Conservation (phyloP, 345 rosid species). For the Mallotus nudiflorus region DNA sequence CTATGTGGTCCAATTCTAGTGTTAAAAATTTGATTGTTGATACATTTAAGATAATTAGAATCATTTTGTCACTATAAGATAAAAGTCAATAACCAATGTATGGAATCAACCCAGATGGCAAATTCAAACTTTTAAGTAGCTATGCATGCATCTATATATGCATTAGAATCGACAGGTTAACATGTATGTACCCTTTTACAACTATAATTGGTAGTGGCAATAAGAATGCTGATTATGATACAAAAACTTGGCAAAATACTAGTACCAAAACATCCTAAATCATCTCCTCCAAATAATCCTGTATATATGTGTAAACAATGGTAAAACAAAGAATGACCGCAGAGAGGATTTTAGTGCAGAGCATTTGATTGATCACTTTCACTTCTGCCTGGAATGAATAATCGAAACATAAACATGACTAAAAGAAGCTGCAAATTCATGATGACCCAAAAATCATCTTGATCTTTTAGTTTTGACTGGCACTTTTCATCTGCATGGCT, state of each 20-base stretch:
- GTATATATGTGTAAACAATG: neutral
- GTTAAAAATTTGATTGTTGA: too few species aligned
- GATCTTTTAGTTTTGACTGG: conserved; percentile 27
- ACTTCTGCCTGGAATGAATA: neutral
- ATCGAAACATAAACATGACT: neutral
- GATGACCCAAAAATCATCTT: conserved; percentile 18
- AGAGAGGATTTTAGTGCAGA: neutral
- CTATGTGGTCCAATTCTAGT: too few species aligned
- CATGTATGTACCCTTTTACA: neutral
- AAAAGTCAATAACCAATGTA: too few species aligned
- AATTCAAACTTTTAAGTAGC: too few species aligned
- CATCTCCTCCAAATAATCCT: neutral
- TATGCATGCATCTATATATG: too few species aligned
- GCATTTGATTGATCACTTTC: neutral
- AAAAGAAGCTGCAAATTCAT: neutral
- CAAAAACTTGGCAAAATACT: conserved; percentile 7
- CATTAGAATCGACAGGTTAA: neutral
- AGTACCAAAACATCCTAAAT: conserved; percentile 9
- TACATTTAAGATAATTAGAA: too few species aligned
- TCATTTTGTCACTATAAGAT: too few species aligned
- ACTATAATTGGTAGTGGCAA: neutral
- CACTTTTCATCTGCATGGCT: conserved; percentile 65
- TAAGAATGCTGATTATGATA: neutral
- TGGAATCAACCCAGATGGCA: too few species aligned
- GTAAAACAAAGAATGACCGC: neutral